phyloP scores from a whole-genome alignment of 1,284 basidiomycete genomes.

The Pulveroboletus sp. region DNA sequence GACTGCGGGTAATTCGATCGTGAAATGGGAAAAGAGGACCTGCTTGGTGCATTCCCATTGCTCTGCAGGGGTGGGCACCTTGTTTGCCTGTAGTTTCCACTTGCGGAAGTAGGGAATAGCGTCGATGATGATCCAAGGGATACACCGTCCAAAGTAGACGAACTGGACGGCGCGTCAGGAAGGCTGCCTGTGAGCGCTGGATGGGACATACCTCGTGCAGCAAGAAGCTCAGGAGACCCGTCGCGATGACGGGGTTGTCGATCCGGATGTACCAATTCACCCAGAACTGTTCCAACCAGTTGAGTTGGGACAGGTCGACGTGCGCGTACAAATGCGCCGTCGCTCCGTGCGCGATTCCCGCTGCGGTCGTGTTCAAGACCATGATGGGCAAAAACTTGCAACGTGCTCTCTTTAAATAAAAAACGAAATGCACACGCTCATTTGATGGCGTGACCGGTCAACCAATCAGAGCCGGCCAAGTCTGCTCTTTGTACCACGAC shows the following conservation, averaged over 20 bases:
- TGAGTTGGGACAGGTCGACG: constrained; percentile 64
- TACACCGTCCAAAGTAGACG: constrained; percentile 93
- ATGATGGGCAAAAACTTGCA: constrained; percentile 12
- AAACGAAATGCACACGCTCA: constrained; percentile 7
- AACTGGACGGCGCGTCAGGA: constrained; percentile 46
- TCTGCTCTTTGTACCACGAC: too few species aligned
- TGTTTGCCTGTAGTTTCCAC: constrained; percentile 93
- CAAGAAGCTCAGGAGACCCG: constrained; percentile 90
- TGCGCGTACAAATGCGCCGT: constrained; percentile 48
- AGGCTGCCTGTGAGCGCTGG: not conserved
- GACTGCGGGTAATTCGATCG: constrained; percentile 88
- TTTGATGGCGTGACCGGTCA: constrained; percentile 21
- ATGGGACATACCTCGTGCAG: constrained; percentile 80
- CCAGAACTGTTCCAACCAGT: constrained; percentile 79
- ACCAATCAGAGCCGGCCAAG: constrained; percentile 22
- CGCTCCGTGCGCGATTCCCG: constrained; percentile 21
- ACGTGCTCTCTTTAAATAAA: constrained; percentile 6
- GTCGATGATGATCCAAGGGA: constrained; percentile 97
- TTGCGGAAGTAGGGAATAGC: constrained; percentile 88
- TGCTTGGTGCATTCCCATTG: constrained; percentile 97
- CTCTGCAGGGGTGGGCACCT: constrained; percentile 76
- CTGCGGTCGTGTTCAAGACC: constrained; percentile 37
- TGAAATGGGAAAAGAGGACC: constrained; percentile 94
- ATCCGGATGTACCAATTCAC: constrained; percentile 81
- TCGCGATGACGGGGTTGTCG: constrained; percentile 91